Evolutionary conservation across 352 stramenopile genomes (phyloP).

Genomic region (Phytophthora tentaculata): DNA sequence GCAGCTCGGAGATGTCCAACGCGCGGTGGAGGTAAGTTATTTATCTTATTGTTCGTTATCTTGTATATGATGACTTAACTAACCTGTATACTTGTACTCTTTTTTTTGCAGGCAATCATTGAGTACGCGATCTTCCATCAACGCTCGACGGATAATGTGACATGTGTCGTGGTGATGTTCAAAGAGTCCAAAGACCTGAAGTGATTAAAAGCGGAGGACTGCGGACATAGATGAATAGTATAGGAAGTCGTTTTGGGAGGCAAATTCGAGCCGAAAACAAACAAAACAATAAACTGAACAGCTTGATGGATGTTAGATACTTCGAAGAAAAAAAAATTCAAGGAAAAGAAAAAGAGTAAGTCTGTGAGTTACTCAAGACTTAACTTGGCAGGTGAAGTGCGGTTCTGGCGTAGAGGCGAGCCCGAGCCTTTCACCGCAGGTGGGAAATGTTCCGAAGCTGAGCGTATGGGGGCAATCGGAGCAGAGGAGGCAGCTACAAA

Average conservation of each 20-base stretch:
- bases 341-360: not conserved
- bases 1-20: slow-evolving; percentile 77
- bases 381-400: slow-evolving; percentile 29
- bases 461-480: slow-evolving; percentile 23
- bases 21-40: slow-evolving; percentile 69
- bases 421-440: slow-evolving; percentile 12
- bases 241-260: slow-evolving; percentile 41
- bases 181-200: slow-evolving; percentile 69
- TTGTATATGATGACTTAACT: not conserved
- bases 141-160: slow-evolving; percentile 89
- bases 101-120: slow-evolving; percentile 57
- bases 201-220: slow-evolving; percentile 19
- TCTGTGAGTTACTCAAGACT: slow-evolving; percentile 24
- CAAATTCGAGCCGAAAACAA: slow-evolving; percentile 15
- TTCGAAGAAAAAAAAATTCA: not conserved
- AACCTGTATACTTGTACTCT: slow-evolving; percentile 1
- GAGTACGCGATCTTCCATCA: slow-evolving; percentile 86
- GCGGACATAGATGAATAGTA: slow-evolving; percentile 51
- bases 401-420: slow-evolving; percentile 32
- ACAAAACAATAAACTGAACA: slow-evolving; percentile 44
- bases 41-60: not conserved
- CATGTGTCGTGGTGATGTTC: slow-evolving; percentile 85
- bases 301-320: slow-evolving; percentile 31
- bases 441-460: slow-evolving; percentile 21
- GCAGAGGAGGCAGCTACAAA: slow-evolving; percentile 39